These are phyloP conservation scores for Juglanconis oblonga DNA, from an alignment of 2,329 filamentous ascomycete genomes.

Conservation along the genomic window DNA sequence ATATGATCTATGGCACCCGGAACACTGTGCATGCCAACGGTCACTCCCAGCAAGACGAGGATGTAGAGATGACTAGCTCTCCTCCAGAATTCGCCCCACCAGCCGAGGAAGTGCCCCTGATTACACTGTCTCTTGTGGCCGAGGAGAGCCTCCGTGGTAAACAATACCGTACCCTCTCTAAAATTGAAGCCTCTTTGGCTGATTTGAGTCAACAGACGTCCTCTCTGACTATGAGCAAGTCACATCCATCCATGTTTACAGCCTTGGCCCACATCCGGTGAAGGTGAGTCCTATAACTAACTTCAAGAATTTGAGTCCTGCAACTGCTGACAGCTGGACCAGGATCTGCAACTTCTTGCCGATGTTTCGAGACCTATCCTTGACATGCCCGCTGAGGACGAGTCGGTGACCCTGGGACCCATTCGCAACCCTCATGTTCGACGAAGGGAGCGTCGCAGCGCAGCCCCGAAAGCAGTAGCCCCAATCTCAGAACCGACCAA, in stretches of 20 bases:
- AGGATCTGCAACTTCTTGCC: constrained; percentile 66
- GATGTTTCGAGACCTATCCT: constrained; percentile 65
- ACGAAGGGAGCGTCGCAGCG: constrained; percentile 42
- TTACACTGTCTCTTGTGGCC: constrained; percentile 63
- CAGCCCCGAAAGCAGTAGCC: constrained; percentile 25
- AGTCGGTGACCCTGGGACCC: constrained; percentile 65
- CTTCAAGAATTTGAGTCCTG: background rate
- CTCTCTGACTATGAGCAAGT: constrained; percentile 70
- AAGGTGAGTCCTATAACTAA: constrained; percentile 43
- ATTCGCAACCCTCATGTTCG: constrained; percentile 71
- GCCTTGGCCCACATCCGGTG: constrained; percentile 67
- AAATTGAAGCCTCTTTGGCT: background rate
- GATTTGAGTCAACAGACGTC: constrained; percentile 47
- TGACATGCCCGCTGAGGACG: constrained; percentile 53
- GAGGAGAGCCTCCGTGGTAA: constrained; percentile 72
- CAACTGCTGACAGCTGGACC: constrained; percentile 1
- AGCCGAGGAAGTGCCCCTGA: constrained; percentile 50
- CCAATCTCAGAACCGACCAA: constrained; percentile 29
- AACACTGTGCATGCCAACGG: constrained; percentile 30
- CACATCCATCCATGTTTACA: constrained; percentile 82
- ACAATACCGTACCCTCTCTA: background rate
- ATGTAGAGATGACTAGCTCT: constrained; percentile 69
- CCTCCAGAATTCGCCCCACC: constrained; percentile 51
- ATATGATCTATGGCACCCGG: constrained; percentile 74
- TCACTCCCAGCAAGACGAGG: constrained; percentile 47